Conservation (phyloP, 2,329 filamentous ascomycete genomes). For the Monilinia polystroma region DNA sequence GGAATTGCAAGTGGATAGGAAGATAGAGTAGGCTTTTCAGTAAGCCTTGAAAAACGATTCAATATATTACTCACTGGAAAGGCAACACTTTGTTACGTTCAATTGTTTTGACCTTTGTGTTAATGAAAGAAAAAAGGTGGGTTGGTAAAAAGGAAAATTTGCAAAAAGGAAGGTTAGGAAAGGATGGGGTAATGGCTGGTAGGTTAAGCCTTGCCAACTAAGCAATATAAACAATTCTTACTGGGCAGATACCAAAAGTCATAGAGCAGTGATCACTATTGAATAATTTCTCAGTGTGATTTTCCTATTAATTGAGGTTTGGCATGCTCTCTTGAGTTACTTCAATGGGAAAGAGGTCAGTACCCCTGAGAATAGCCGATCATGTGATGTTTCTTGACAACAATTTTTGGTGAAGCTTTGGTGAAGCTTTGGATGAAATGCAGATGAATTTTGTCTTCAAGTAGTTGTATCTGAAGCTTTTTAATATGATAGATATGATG, state of each 20-base stretch:
- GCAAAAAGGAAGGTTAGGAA: not conserved
- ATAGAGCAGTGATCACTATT: fast-evolving
- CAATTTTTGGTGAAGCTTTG: not conserved
- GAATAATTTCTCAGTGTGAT: not conserved
- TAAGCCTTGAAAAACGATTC: not conserved
- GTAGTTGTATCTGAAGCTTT: too few species aligned
- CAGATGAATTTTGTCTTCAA: too few species aligned
- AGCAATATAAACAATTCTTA: not conserved
- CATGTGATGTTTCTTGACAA: not conserved
- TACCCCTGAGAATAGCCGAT: conserved; percentile 14
- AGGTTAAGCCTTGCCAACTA: conserved; percentile 1
- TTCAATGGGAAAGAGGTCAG: not conserved
- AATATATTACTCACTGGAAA: not conserved
- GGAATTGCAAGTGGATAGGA: not conserved
- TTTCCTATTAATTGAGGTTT: not conserved
- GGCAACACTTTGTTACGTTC: not conserved
- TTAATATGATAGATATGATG: too few species aligned
- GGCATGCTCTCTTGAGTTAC: not conserved
- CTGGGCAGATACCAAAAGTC: not conserved
- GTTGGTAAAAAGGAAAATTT: not conserved
- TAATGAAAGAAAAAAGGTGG: not conserved
- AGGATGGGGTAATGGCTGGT: not conserved
- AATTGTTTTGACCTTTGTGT: not conserved
- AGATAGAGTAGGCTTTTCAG: not conserved
- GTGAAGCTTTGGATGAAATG: not conserved